phyloP scores from a whole-genome alignment of 768 basidiomycete genomes.

The Trametes cinnabarina region DNA sequence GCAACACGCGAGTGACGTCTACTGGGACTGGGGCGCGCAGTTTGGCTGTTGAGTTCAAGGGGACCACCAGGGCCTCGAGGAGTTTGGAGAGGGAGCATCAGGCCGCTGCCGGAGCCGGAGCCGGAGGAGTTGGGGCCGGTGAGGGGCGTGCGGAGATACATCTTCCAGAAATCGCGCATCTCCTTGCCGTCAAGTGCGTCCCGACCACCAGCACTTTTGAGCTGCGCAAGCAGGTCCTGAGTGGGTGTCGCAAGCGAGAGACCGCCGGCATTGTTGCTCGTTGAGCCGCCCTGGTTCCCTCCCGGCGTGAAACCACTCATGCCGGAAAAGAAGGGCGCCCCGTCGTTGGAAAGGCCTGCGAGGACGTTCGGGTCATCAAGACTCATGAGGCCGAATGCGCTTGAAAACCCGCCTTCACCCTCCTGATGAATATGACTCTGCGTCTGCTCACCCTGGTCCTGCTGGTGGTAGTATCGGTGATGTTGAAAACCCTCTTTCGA shows the following conservation, averaged over 20 bases:
- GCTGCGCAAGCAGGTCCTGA: conserved; percentile 25
- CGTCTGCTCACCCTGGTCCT: background rate
- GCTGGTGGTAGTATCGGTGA: conserved; percentile 18
- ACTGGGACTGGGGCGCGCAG: conserved; percentile 24
- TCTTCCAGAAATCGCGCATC: conserved; percentile 70
- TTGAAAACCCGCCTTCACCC: conserved; percentile 35
- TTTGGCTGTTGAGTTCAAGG: conserved; percentile 11
- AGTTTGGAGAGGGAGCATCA: conserved; percentile 20
- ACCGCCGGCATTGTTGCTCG: conserved; percentile 27
- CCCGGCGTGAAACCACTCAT: background rate
- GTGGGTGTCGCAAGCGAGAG: conserved; percentile 37
- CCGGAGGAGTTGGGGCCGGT: conserved; percentile 34
- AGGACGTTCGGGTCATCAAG: conserved; percentile 72
- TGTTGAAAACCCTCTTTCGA: conserved; percentile 12
- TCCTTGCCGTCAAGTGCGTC: conserved; percentile 36
- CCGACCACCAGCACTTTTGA: conserved; percentile 26
- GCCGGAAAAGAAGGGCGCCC: conserved; percentile 59
- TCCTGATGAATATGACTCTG: conserved; percentile 15
- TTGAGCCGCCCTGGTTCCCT: conserved; percentile 4
- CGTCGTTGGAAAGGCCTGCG: conserved; percentile 56
- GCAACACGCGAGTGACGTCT: conserved; percentile 54
- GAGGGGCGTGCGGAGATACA: conserved; percentile 69
- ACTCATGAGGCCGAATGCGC: conserved; percentile 71
- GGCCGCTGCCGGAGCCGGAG: conserved; percentile 4
- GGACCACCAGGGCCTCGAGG: conserved; percentile 21